Conservation (phyloP, 2,329 filamentous ascomycete species). For the Alternaria alternata region DNA sequence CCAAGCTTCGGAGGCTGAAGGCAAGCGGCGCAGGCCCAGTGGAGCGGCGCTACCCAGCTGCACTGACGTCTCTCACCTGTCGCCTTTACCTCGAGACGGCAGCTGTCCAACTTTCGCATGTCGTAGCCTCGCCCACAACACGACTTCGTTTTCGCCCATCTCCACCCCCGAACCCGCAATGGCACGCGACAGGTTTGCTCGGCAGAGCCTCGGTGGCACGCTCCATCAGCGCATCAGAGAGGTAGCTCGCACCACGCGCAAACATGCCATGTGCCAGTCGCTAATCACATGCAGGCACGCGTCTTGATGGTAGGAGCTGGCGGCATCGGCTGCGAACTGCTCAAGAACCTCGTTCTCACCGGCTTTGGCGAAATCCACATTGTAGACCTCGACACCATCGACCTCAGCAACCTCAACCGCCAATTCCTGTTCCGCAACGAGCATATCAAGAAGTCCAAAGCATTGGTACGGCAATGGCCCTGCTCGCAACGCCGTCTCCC, state of each 20-base stretch:
- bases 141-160: slow-evolving; percentile 13
- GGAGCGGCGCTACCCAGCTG: slow-evolving; percentile 26
- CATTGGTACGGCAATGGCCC: slow-evolving; percentile 66
- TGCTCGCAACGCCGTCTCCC: background rate
- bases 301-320: slow-evolving; percentile 95
- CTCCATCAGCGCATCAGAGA: slow-evolving; percentile 73
- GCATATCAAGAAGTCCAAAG: slow-evolving; percentile 98
- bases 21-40: slow-evolving; percentile 15
- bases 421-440: slow-evolving; percentile 97
- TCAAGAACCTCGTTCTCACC: slow-evolving; percentile 93
- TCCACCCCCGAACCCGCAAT: slow-evolving; percentile 41
- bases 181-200: slow-evolving; percentile 58
- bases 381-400: slow-evolving; percentile 97
- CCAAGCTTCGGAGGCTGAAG: slow-evolving; percentile 39
- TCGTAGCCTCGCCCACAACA: slow-evolving; percentile 21
- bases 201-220: slow-evolving; percentile 68
- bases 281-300: slow-evolving; percentile 68
- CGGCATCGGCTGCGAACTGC: slow-evolving; percentile 94
- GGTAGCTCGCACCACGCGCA: slow-evolving; percentile 54
- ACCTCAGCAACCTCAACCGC: slow-evolving; percentile 95
- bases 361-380: slow-evolving; percentile 94
- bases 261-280: background rate
- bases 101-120: slow-evolving; percentile 26
- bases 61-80: slow-evolving; percentile 38
- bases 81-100: slow-evolving; percentile 20